phyloP scores from a whole-genome alignment of 2,329 filamentous ascomycete species.

The Dactylellina cionopaga region DNA sequence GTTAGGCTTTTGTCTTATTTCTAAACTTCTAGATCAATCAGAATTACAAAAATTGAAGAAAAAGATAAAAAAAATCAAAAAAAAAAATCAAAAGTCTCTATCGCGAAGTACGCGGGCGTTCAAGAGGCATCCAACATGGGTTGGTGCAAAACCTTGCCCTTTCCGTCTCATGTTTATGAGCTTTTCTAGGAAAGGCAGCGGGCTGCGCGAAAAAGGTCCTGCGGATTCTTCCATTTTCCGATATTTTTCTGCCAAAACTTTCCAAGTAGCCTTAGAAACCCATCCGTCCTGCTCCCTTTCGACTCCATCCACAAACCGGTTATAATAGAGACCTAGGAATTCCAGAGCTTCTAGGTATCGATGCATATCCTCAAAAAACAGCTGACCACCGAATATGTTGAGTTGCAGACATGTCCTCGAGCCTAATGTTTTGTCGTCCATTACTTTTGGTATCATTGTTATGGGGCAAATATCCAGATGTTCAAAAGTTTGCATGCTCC shows the following conservation, averaged over 20 bases:
- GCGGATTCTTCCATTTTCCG: too few species aligned
- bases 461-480: conserved; percentile 61
- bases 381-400: conserved; percentile 74
- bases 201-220: conserved; percentile 58
- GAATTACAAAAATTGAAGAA: too few species aligned
- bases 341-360: conserved; percentile 68
- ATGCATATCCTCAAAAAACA: conserved; percentile 68
- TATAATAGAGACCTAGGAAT: conserved; percentile 64
- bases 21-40: too few species aligned
- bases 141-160: conserved; percentile 61
- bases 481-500: conserved; percentile 56
- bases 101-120: conserved; percentile 39
- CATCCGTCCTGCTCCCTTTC: conserved; percentile 25
- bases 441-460: conserved; percentile 56
- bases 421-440: neutral
- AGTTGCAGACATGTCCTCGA: conserved; percentile 59
- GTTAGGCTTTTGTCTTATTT: too few species aligned
- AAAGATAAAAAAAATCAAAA: too few species aligned
- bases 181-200: conserved; percentile 62
- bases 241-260: too few species aligned
- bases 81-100: conserved; percentile 50
- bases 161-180: conserved; percentile 60
- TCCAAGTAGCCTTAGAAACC: conserved; percentile 43
- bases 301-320: conserved; percentile 54
- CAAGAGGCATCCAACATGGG: conserved; percentile 63